Evolutionary conservation across 2,329 filamentous ascomycete genomes (phyloP).

Genomic region (Lachnellula hyalina): DNA sequence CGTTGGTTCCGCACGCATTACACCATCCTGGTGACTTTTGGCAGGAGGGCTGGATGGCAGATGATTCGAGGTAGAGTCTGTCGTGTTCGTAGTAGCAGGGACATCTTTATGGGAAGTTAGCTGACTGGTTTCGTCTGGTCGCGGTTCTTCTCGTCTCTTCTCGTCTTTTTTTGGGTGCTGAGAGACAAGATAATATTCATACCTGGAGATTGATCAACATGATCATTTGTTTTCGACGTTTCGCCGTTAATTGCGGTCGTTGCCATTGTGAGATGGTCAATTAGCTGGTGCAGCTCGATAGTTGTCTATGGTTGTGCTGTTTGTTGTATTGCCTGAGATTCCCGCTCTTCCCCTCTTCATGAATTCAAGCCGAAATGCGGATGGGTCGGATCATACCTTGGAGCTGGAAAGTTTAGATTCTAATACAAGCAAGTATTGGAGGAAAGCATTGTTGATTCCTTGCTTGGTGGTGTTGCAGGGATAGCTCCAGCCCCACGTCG

Average conservation of each 20-base stretch:
- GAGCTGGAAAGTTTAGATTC: no score
- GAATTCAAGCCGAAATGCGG: no score
- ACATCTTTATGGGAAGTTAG: no score
- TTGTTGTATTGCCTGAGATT: no score
- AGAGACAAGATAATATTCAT: no score
- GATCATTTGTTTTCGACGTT: background rate
- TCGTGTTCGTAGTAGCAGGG: no score
- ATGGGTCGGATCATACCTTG: no score
- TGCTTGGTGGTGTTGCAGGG: background rate
- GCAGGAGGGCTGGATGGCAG: background rate
- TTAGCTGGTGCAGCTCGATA: no score
- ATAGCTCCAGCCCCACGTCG: background rate
- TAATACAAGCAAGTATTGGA: no score
- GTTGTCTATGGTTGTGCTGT: no score
- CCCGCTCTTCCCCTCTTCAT: background rate
- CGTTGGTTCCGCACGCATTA: constrained; percentile 11
- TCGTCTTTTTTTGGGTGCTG: background rate
- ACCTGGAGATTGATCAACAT: background rate
- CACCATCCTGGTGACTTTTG: background rate
- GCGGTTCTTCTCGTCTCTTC: background rate
- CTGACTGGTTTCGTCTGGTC: background rate
- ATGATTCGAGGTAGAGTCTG: no score
- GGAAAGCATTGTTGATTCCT: background rate
- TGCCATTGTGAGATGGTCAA: background rate
- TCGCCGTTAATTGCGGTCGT: background rate